These are phyloP conservation scores for Calocybe indica DNA, from an alignment of 768 basidiomycete species.

Conservation along the genomic window DNA sequence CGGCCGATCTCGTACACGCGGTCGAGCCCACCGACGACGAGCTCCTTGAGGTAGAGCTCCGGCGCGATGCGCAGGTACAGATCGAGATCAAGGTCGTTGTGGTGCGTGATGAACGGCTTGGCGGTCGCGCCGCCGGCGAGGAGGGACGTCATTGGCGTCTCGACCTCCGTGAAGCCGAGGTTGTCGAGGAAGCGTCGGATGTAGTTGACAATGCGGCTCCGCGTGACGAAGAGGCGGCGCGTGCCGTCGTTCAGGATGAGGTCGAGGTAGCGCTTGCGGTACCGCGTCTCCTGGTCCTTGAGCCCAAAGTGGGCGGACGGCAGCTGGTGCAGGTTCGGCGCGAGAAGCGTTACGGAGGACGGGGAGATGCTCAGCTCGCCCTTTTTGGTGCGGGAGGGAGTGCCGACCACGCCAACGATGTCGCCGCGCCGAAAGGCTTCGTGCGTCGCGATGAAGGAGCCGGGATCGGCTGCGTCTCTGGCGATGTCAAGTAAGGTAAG, in stretches of 20 bases:
- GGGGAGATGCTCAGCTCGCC: constrained; percentile 92
- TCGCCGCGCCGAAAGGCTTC: constrained; percentile 92
- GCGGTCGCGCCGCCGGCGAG: constrained; percentile 97
- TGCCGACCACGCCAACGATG: constrained; percentile 88
- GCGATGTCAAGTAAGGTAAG: neutral
- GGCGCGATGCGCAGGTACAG: constrained; percentile 96
- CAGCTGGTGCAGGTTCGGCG: constrained; percentile 94
- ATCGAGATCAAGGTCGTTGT: constrained; percentile 96
- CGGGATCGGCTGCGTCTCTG: constrained; percentile 62
- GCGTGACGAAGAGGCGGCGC: constrained; percentile 85
- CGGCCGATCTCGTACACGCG: constrained; percentile 98
- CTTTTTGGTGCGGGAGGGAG: constrained; percentile 88
- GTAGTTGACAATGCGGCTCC: constrained; percentile 89
- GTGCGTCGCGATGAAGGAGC: constrained; percentile 65
- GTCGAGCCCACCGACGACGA: constrained; percentile 94
- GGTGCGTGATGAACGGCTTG: constrained; percentile 98
- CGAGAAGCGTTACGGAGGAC: constrained; percentile 75
- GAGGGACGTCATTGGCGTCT: constrained; percentile 97
- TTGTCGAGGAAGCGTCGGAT: constrained; percentile 84
- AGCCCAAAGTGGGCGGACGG: constrained; percentile 90
- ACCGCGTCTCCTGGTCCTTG: constrained; percentile 96
- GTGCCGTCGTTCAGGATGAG: constrained; percentile 91
- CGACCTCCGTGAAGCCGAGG: constrained; percentile 96
- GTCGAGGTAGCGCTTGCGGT: constrained; percentile 98
- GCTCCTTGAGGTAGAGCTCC: constrained; percentile 96